Evolutionary conservation across 2,329 filamentous ascomycete genomes (phyloP).

Genomic region (Byssoonygena ceratinophila): DNA sequence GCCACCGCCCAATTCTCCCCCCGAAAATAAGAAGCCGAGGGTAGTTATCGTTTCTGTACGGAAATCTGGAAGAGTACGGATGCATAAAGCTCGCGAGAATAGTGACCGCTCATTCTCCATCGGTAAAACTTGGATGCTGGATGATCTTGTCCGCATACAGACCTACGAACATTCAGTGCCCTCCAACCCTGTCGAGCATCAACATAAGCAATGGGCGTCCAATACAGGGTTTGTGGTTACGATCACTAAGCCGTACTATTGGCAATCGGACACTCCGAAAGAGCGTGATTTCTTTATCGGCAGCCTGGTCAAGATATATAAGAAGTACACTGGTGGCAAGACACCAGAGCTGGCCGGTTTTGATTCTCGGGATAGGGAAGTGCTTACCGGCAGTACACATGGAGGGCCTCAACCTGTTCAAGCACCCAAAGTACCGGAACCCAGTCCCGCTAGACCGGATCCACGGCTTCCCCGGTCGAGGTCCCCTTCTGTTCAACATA

Average conservation of each 20-base stretch:
- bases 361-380: conserved; percentile 64
- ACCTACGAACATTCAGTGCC: conserved; percentile 59
- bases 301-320: conserved; percentile 89
- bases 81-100: conserved; percentile 97
- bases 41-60: conserved; percentile 89
- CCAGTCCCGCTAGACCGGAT: conserved; percentile 20
- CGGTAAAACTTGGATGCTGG: conserved; percentile 94
- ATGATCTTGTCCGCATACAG: conserved; percentile 74
- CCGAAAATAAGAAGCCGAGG: conserved; percentile 72
- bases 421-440: conserved; percentile 20
- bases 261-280: conserved; percentile 84
- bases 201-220: conserved; percentile 64
- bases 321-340: conserved; percentile 86
- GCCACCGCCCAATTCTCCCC: conserved; percentile 64
- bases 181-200: conserved; percentile 49
- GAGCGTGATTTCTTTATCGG: conserved; percentile 99
- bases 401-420: conserved; percentile 19
- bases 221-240: conserved; percentile 78
- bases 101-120: conserved; percentile 89
- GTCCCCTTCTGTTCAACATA: conserved; percentile 23
- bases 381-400: conserved; percentile 50
- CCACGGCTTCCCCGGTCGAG: conserved; percentile 22
- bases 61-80: conserved; percentile 80
- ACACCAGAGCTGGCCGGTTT: conserved; percentile 73
- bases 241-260: conserved; percentile 90